Percentiles rank a stretch among this genome's conserved stretches.
Evolutionary conservation across 2,329 filamentous ascomycete genomes (phyloP).

Genomic region (Didymella keratinophila): DNA sequence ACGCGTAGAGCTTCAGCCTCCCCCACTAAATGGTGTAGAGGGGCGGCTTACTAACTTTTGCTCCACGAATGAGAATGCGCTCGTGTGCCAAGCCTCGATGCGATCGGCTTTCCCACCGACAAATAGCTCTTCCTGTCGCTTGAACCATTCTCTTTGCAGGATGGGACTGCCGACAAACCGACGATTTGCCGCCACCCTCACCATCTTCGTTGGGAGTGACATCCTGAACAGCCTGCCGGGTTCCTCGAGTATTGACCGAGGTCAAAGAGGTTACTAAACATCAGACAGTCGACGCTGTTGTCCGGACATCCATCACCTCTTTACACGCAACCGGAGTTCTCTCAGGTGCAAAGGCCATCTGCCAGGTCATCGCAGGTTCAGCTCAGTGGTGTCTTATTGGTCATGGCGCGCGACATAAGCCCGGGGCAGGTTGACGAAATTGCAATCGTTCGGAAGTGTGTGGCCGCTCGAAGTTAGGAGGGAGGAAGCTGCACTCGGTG

Average conservation of each 20-base stretch:
- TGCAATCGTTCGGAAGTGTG: background rate
- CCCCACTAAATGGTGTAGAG: slow-evolving; percentile 11
- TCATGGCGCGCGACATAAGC: background rate
- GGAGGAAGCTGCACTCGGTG: background rate
- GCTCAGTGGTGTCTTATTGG: background rate
- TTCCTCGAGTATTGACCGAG: background rate
- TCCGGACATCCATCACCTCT: background rate
- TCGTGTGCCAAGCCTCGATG: background rate
- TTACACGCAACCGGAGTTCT: background rate
- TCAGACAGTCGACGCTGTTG: background rate
- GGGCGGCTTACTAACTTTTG: slow-evolving; percentile 12
- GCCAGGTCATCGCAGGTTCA: background rate
- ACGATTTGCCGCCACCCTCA: slow-evolving; percentile 1
- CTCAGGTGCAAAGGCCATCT: background rate
- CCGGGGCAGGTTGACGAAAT: background rate
- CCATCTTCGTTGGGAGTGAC: background rate
- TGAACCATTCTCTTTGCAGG: slow-evolving; percentile 15
- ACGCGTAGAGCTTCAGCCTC: slow-evolving; percentile 19
- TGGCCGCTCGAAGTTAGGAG: background rate
- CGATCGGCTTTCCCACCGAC: slow-evolving; percentile 20
- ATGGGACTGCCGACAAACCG: slow-evolving; percentile 19
- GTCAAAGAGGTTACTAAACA: background rate
- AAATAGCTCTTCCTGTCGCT: slow-evolving; percentile 3
- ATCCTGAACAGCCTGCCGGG: background rate
- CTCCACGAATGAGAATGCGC: slow-evolving; percentile 11